Evolutionary conservation across 1,284 basidiomycete genomes (phyloP), one percentile per base, ranked within the genome.

Genomic region (Macrocystidia cucumis): DNA sequence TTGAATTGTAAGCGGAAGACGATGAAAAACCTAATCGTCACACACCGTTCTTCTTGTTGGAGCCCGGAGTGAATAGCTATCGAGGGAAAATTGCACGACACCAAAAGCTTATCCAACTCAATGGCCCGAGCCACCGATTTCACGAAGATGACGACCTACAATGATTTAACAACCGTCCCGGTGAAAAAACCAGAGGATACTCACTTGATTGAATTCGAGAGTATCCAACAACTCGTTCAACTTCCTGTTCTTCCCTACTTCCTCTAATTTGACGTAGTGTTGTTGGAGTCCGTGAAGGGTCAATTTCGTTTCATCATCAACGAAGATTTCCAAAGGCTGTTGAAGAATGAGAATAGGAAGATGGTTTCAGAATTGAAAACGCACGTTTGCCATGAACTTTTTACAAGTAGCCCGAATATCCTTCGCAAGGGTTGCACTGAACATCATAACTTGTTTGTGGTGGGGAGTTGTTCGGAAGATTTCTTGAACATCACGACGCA

Each of bases 361-460:
- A 12, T 5, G 29, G 14, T 5, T 2, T 20, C 31, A 31, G 7
- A 27, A 25, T 22, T 17, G 32, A 23, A 31, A 9, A 73, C 90
- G 50, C 53, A 97, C 95, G 60, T 91, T 97, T 38, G 91, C 89
- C 96, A 99, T 99, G 62, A 99, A 99, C 64, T 98, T 98, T 69
- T 98, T 98, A 78, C 96, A 99, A 0, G 93, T 98, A 5, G 84
- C 77, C 39, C 96, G 78, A 43, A 98, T 95, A 47, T 98, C 96
- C 72, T 98, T 98, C 39, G 91, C 81, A 43, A 99, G 69, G 1
- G 96, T 99, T 30, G 96, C 96, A 51, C 91, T 95, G 74, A 99
- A 99, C 96, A 99, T 98, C 96, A 98, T 98, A 47, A 99, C 96
- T 74, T 99, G 96, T 73, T 99, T 99, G 78, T 97, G 92, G 65